Base-by-base conservation (phyloP, 2,329 filamentous ascomycete species). In the Fusarium chlamydosporum region DNA sequence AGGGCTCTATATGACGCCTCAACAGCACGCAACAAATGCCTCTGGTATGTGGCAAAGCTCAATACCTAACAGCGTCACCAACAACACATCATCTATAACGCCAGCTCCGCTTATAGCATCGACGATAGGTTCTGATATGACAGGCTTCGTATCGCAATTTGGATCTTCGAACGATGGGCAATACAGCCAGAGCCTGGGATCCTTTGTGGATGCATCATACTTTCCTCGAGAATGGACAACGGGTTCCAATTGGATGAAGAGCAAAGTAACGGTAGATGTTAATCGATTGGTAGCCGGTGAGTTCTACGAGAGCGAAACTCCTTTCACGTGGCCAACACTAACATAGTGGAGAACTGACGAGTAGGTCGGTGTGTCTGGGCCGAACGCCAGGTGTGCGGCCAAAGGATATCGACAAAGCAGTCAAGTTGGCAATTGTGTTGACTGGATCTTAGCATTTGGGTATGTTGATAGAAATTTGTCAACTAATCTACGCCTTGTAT, bases 341-440 rank as follows among this genome's bases (percentile, higher is more conserved):
- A 74, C 29, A 3, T 6, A 12, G n/a, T 7, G 26, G 45, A 82
- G 80, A 82, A 73, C 66, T 83, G 45, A 74, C 76, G 1, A 56
- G 61, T 4, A 74, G 61, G 15, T 76, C 79, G 16, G 76, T 82
- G 8, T 83, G 81, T 40, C 65, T 83, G 9, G 81, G 81, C 10
- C 74, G 79, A 7, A 76, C 75, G 3, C 81, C 81, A 0, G 81
- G 79, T 0, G 61, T 82, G 11, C 76, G 81, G 8, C 78, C 79
- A 1, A 78, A 74, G 38, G 80, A 83, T 42, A 68, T 83, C 2
- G 69, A 80, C 48, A 67, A 50, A 16, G 77, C 79, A 10, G 69
- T 74, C n/a, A 72, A 53, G 29, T 52, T 53, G 10, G 57, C 72
- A 4, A 73, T 74, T 10, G 45, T 65, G 23, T 67, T 70, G 42